Evolutionary conservation across 352 stramenopile species (phyloP).

Genomic region (Globisporangium orthogonon): DNA sequence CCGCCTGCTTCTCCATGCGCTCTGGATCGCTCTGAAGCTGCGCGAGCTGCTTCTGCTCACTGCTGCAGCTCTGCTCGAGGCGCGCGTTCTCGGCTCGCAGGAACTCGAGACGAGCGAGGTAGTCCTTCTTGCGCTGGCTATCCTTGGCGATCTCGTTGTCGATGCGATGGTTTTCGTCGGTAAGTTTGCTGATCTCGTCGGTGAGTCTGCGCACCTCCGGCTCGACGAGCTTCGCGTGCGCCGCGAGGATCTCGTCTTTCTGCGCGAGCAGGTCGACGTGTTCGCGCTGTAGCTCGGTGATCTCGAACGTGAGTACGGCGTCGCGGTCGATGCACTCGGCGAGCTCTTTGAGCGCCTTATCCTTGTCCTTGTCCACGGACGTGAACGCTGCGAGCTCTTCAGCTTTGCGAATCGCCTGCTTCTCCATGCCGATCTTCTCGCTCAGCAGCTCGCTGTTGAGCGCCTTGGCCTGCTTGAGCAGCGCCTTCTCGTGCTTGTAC

Average conservation of each 20-base stretch:
- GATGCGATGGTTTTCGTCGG: conserved; percentile 60
- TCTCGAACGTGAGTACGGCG: conserved; percentile 81
- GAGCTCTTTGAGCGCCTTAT: conserved; percentile 69
- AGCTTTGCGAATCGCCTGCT: conserved; percentile 80
- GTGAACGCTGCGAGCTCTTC: conserved; percentile 71
- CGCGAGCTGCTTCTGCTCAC: conserved; percentile 51
- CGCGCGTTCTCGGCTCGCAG: conserved; percentile 54
- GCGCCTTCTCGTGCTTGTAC: conserved; percentile 76
- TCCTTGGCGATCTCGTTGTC: conserved; percentile 73
- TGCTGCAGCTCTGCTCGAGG: conserved; percentile 35
- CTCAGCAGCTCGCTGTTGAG: conserved; percentile 80
- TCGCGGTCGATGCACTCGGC: conserved; percentile 74
- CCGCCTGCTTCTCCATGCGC: conserved; percentile 78
- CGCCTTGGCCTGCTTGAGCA: conserved; percentile 76
- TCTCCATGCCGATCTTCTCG: conserved; percentile 84
- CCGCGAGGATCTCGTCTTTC: conserved; percentile 68
- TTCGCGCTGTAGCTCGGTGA: conserved; percentile 82
- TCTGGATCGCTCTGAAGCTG: conserved; percentile 74
- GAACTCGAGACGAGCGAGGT: conserved; percentile 50
- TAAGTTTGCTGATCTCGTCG: conserved; percentile 53
- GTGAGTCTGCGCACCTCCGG: conserved; percentile 75
- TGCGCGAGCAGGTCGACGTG: conserved; percentile 60
- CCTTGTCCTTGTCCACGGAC: conserved; percentile 76
- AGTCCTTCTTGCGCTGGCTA: conserved; percentile 51
- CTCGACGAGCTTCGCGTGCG: conserved; percentile 80